A percentile compares a stretch with the other conserved stretches of the same genome.
Conservation (phyloP, 176 grass and related monocot species). For the Zoysia pacifica region DNA sequence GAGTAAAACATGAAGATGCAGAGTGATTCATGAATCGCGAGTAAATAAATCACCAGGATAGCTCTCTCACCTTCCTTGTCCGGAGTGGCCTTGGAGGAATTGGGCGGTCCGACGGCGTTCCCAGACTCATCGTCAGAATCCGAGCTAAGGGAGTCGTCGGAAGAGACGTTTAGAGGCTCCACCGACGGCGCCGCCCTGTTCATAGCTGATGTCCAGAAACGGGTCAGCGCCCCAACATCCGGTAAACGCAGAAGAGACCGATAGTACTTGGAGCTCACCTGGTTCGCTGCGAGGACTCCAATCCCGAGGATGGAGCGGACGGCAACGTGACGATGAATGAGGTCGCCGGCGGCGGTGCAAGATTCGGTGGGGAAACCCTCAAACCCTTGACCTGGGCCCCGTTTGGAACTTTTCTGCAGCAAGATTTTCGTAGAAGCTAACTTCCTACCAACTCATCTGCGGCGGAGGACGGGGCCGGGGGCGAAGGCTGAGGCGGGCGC, state of each 20-base stretch:
- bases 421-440: too few relatives aligned
- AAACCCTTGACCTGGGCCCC: neutral
- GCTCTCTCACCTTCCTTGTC: constrained; percentile 43
- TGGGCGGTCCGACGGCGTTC: constrained; percentile 40
- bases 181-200: constrained; percentile 69
- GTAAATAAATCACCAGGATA: neutral
- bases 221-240: neutral
- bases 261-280: constrained; percentile 15
- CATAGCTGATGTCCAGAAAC: constrained; percentile 48
- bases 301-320: neutral
- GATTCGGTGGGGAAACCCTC: neutral
- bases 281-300: neutral
- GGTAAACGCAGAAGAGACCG: neutral
- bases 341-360: constrained; percentile 32
- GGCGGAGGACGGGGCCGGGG: too few relatives aligned
- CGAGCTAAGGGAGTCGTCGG: constrained; percentile 56
- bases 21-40: neutral
- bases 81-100: constrained; percentile 35
- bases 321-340: neutral
- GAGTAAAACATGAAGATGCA: neutral
- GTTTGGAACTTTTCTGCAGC: neutral
- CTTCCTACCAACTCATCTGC: too few relatives aligned
- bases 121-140: constrained; percentile 47
- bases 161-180: constrained; percentile 46
- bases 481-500: too few relatives aligned